These are phyloP conservation scores for Pichia sp. DNA, from an alignment of 1,139 yeast species.

Conservation along the genomic window DNA sequence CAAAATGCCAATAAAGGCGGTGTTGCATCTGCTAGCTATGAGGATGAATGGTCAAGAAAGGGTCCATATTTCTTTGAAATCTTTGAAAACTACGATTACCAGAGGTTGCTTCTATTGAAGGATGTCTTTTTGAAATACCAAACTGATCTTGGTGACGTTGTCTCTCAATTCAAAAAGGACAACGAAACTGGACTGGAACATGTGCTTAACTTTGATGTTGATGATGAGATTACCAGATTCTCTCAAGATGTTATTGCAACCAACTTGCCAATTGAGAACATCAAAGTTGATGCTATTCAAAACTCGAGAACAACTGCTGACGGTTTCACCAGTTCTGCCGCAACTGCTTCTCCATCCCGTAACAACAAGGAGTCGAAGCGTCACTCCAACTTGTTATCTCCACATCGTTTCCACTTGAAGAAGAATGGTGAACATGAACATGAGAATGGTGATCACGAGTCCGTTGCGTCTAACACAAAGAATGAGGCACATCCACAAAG, in stretches of 20 bases:
- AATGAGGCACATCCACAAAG: neutral
- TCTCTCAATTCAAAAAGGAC: slow-evolving; percentile 38
- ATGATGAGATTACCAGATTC: slow-evolving; percentile 49
- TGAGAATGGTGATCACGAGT: neutral
- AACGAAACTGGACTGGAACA: slow-evolving; percentile 65
- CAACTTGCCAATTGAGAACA: slow-evolving; percentile 18
- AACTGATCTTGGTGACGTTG: slow-evolving; percentile 48
- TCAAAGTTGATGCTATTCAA: slow-evolving; percentile 4
- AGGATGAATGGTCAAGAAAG: slow-evolving; percentile 57
- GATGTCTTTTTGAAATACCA: slow-evolving; percentile 64
- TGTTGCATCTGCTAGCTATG: too few relatives aligned
- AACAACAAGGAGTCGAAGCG: slow-evolving; percentile 4
- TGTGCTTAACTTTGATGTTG: slow-evolving; percentile 53
- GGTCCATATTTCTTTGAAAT: slow-evolving; percentile 75
- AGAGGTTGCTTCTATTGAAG: slow-evolving; percentile 59
- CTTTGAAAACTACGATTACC: slow-evolving; percentile 67
- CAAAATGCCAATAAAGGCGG: slow-evolving; percentile 24
- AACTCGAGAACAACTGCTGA: slow-evolving; percentile 12
- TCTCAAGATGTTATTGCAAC: slow-evolving; percentile 35
- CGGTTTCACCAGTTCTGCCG: slow-evolving; percentile 11
- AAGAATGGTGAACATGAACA: slow-evolving; percentile 4
- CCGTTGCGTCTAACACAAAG: neutral
- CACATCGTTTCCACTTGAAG: slow-evolving; percentile 10
- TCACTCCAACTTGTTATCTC: slow-evolving; percentile 10
- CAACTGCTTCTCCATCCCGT: neutral